Evolutionary conservation across 306 rosid species (phyloP), one percentile per base, ranked within the genome.

Genomic region (Canavalia ensiformis): DNA sequence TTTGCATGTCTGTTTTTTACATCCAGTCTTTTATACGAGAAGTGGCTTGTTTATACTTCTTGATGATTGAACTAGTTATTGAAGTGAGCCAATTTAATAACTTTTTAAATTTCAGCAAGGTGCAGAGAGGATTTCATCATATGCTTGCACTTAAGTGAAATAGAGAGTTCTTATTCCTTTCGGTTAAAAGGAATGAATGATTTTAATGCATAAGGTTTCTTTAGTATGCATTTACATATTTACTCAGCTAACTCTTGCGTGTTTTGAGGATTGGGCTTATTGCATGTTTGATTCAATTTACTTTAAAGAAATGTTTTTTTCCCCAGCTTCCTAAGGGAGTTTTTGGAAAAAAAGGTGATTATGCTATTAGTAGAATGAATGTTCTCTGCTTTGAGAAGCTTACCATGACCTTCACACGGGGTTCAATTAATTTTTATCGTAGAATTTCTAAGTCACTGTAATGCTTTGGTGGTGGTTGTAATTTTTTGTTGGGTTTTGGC

Each of bases 391-490:
- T 65, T 74, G 68, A 69, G 68, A 70, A 57, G 42, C 59, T 44
- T 64, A 28, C 18, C 52, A 60, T 80, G 57, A 60, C 79, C 58
- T 60, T 81, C 46, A 68, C 44, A 39, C 8, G 41, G 59, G 68
- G 74, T 86, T 77, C 25, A 37, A 8, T 65, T 79, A 52, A 56
- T 81, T 71, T 37, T 8, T 42, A 25, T 75, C 59, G 73, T 78
- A 33, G 62, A 73, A 51, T 37, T 70, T 78, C 35, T 29, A 45
- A 45, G 72, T 51, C 30, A 33, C 31, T 13, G 12, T 4, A 59
- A 59, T 68, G 44, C 62, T 67, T 47, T 35, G 28, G 75, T 62
- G 76, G 45, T 46, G 72, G 55, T 55, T 37, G 18, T 82, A 78
- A 66, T 39, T 37, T 83, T 72, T 82, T 55, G 12, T 60, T 75